Evolutionary conservation across 257 asterid species (phyloP).

Genomic region (Primulina huaijiensis): DNA sequence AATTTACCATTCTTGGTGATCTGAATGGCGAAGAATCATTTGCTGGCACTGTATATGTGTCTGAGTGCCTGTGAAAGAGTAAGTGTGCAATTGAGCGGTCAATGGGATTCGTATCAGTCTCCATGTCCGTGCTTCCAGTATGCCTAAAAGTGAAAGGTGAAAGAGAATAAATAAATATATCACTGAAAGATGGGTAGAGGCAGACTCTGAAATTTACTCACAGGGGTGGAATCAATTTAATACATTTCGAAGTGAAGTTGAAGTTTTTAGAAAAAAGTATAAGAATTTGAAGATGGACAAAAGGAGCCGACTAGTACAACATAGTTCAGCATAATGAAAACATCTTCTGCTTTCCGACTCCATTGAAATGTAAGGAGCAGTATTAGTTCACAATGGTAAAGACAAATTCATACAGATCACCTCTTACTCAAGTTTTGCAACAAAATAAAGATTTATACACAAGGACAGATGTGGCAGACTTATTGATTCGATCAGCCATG

Average conservation of each 20-base stretch:
- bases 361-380: not conserved
- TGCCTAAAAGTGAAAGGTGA: conserved; percentile 29
- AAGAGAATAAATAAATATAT: not conserved
- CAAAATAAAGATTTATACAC: not conserved
- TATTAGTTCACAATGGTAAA: not conserved
- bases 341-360: not conserved
- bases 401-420: not conserved
- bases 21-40: conserved; percentile 31
- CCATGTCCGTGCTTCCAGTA: conserved; percentile 63
- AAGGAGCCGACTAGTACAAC: not conserved
- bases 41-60: conserved; percentile 35
- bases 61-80: conserved; percentile 72
- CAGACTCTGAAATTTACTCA: no score
- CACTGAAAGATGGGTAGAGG: not conserved
- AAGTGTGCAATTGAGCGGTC: conserved; percentile 83
- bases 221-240: no score
- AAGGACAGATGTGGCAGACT: not conserved
- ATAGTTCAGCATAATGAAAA: no score
- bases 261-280: no score
- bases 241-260: no score
- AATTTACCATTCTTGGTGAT: conserved; percentile 40
- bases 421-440: not conserved
- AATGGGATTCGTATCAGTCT: conserved; percentile 76
- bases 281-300: no score
- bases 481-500: not conserved